These are phyloP conservation scores for Diaporthe amygdali DNA, from an alignment of 2,329 filamentous ascomycete species.

Conservation along the genomic window DNA sequence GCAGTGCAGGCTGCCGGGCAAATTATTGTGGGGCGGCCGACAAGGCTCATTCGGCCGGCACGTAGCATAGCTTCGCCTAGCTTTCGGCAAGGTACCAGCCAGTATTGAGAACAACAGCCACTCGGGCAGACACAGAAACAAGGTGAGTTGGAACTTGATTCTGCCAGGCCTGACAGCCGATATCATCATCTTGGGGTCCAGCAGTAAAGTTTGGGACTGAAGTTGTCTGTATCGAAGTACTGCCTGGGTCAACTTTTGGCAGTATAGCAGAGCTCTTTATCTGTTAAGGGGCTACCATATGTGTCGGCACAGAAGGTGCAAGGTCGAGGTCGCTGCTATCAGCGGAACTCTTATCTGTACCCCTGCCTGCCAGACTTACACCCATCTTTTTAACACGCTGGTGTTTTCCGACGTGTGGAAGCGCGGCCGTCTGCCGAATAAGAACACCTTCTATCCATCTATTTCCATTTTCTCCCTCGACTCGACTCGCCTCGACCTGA, in stretches of 20 bases:
- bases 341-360: background rate
- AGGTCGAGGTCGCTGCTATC: background rate
- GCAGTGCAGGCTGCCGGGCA: background rate
- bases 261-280: background rate
- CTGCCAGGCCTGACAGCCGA: too few species aligned
- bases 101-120: background rate
- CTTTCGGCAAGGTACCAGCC: background rate
- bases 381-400: conserved; percentile 31
- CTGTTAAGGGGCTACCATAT: background rate
- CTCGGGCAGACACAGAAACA: background rate
- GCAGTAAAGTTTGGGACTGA: background rate
- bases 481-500: background rate
- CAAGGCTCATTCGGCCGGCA: background rate
- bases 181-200: too few species aligned
- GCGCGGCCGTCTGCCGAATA: conserved; percentile 11
- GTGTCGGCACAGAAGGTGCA: too few species aligned
- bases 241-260: background rate
- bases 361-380: conserved; percentile 17
- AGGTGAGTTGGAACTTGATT: background rate
- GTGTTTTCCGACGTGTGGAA: conserved; percentile 26
- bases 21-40: background rate
- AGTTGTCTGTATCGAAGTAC: background rate
- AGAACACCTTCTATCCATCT: conserved; percentile 19
- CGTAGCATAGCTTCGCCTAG: background rate
- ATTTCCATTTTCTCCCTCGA: background rate